A percentile compares a stretch with the other conserved stretches of the same genome.
phyloP scores from a whole-genome alignment of 164 flowering plant genomes.

The Sedum album region DNA sequence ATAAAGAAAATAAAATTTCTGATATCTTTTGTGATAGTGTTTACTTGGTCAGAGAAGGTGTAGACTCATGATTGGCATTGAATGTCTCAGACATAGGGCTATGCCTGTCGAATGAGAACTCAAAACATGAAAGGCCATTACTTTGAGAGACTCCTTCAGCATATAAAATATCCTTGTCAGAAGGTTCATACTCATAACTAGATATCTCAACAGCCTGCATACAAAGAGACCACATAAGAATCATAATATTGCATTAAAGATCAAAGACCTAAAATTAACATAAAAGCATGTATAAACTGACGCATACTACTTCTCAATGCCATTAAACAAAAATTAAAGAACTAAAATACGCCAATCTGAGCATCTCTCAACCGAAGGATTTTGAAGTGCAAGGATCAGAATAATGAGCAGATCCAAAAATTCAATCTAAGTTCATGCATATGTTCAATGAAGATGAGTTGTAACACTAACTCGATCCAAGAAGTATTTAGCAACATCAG shows the following conservation, averaged over 20 bases:
- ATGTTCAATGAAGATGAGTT: not conserved
- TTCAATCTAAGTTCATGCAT: not conserved
- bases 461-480: conserved; percentile 54
- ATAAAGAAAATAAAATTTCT: too few species aligned
- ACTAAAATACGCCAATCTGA: not conserved
- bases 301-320: not conserved
- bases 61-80: conserved; percentile 24
- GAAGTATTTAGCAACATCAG: conserved; percentile 94
- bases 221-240: not conserved
- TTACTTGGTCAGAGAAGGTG: conserved; percentile 27
- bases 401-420: not conserved
- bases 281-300: not conserved
- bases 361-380: not conserved
- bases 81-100: conserved; percentile 29
- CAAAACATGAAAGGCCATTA: conserved; percentile 29
- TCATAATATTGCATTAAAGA: not conserved
- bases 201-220: conserved; percentile 38
- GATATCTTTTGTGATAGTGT: too few species aligned
- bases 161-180: conserved; percentile 33
- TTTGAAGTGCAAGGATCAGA: not conserved
- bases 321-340: not conserved
- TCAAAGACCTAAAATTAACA: not conserved
- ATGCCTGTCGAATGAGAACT: conserved; percentile 29
- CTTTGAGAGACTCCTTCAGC: conserved; percentile 37
- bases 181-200: conserved; percentile 37